Evolutionary conservation across 2,329 filamentous ascomycete genomes (phyloP).

Genomic region (Aspergillus sergii): DNA sequence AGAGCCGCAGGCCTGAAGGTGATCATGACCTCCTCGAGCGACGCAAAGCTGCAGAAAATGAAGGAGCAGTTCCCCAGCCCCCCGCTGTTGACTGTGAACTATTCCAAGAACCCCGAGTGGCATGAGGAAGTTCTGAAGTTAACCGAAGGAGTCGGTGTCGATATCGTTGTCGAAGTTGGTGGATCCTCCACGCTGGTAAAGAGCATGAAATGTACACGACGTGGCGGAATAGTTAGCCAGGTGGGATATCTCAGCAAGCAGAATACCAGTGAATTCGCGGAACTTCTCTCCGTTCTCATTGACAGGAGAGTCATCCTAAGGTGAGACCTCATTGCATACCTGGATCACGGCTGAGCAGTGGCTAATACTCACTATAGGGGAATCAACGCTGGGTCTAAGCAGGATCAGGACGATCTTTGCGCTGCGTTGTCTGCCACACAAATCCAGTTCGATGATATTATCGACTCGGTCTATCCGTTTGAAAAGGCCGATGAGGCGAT

Average conservation of each 20-base stretch:
- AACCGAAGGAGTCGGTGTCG: slow-evolving; percentile 37
- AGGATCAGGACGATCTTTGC: slow-evolving; percentile 45
- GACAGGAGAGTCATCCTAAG: slow-evolving; percentile 39
- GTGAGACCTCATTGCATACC: slow-evolving; percentile 16
- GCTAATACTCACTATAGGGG: slow-evolving; percentile 29
- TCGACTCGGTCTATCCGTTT: slow-evolving; percentile 43
- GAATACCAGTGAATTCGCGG: slow-evolving; percentile 32
- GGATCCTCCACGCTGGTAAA: slow-evolving; percentile 42
- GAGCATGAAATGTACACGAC: slow-evolving; percentile 44
- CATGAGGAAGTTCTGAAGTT: slow-evolving; percentile 36
- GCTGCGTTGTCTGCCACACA: slow-evolving; percentile 34
- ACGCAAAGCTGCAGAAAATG: slow-evolving; percentile 36
- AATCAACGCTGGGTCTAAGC: slow-evolving; percentile 45
- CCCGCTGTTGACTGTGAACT: slow-evolving; percentile 35
- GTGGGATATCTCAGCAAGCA: slow-evolving; percentile 46
- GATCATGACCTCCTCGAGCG: slow-evolving; percentile 43
- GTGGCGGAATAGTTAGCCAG: slow-evolving; percentile 47
- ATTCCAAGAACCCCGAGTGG: slow-evolving; percentile 32
- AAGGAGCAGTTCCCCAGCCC: slow-evolving; percentile 26
- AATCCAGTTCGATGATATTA: slow-evolving; percentile 36
- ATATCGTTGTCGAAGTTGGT: slow-evolving; percentile 45
- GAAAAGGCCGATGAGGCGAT: slow-evolving; percentile 46
- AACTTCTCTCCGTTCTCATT: slow-evolving; percentile 41
- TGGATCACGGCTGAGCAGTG: not conserved
- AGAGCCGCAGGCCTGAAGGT: slow-evolving; percentile 35